phyloP scores from a whole-genome alignment of 257 asterid species.

The Solanum lignicaule region DNA sequence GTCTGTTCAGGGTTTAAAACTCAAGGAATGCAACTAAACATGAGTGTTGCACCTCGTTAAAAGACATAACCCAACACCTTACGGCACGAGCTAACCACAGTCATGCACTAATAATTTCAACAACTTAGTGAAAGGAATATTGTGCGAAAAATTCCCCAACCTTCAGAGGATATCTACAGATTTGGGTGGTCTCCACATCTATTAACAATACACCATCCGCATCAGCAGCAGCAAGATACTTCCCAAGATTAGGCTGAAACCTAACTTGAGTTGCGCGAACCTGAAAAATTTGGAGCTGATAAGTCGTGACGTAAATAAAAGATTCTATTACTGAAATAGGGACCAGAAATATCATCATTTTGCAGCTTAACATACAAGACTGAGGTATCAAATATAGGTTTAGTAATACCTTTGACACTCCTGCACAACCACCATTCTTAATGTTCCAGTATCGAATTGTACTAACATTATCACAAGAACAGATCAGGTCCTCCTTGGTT shows the following conservation, averaged over 20 bases:
- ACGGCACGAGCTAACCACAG: neutral
- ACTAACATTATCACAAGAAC: constrained; percentile 19
- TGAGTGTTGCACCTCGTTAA: neutral
- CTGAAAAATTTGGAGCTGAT: constrained; percentile 7
- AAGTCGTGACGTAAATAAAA: neutral
- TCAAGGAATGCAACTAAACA: neutral
- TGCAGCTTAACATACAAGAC: neutral
- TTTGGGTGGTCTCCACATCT: constrained; percentile 25
- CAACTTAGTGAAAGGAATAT: neutral
- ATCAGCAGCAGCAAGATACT: constrained; percentile 21
- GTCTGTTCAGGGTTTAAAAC: neutral
- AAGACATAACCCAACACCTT: neutral
- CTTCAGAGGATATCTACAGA: constrained; percentile 13
- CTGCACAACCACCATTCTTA: constrained; percentile 19
- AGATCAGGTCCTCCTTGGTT: constrained; percentile 18
- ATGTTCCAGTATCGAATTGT: constrained; percentile 29
- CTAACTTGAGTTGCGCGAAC: constrained; percentile 24
- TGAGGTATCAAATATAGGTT: neutral
- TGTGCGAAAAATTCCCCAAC: neutral
- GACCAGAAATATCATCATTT: neutral
- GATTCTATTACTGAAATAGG: neutral
- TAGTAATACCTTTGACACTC: constrained; percentile 17
- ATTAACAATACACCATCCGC: constrained; percentile 19
- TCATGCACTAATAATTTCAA: neutral
- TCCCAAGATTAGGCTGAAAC: constrained; percentile 24